Conservation (phyloP, 2,329 filamentous ascomycete species). For the Venturia pyrina region DNA sequence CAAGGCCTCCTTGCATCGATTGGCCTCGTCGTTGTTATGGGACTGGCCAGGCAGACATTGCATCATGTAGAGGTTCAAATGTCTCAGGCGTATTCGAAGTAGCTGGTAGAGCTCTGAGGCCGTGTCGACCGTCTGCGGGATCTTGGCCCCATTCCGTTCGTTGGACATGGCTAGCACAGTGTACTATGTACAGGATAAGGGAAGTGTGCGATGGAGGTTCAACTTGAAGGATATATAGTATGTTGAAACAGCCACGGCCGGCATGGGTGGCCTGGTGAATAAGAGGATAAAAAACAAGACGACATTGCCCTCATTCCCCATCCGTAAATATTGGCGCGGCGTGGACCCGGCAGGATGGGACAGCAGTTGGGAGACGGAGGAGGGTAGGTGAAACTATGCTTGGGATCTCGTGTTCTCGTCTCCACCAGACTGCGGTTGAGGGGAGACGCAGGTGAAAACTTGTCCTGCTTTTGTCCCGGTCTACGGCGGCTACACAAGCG, state of each 20-base stretch:
- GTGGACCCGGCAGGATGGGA: background rate
- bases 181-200: background rate
- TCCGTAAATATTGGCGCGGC: background rate
- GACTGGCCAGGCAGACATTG: background rate
- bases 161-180: slow-evolving; percentile 1
- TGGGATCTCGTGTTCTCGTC: background rate
- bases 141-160: background rate
- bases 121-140: background rate
- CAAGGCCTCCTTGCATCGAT: background rate
- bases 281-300: background rate
- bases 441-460: background rate
- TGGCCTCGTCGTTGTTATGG: background rate
- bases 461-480: background rate
- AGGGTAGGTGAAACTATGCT: slow-evolving; percentile 2
- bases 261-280: slow-evolving; percentile 1
- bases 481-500: background rate
- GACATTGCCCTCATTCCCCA: background rate
- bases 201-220: background rate
- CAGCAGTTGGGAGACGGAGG: background rate
- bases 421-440: background rate
- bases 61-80: background rate
- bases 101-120: background rate
- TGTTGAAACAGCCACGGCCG: background rate
- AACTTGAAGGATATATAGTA: background rate
- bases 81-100: background rate